Base-by-base conservation (phyloP, 768 basidiomycete genomes). In the Strobilomyces echinocephalus region DNA sequence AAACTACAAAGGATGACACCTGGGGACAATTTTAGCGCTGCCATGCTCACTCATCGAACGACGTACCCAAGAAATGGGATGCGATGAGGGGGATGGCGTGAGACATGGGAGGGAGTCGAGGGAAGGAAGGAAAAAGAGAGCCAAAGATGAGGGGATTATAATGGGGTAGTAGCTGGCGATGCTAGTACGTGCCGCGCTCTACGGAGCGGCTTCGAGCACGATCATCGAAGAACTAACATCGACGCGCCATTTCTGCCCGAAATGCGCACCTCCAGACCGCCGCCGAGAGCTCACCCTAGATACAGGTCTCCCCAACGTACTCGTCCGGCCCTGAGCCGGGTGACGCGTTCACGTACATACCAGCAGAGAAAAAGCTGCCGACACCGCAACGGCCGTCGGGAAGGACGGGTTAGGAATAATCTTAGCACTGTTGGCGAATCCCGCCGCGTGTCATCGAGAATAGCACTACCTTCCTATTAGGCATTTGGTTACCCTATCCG, bases 1-100 rank as follows among this genome's bases (percentile, higher is more conserved):
- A 68, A 46, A 49, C 65, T 66, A 14, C 72, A 65, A 9, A 72
- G 50, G 9, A 73, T 50, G 52, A 70, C 68, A 8, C 70, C 71
- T 69, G 45, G 44, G 30, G 0, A 8, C 9, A 30, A 10, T 0
- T 35, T 70, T 4, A 69, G 53, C 20, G 33, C 3, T 21, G 7
- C 9, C 5, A 2, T n/a, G n/a, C 36, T 21, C 5, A 4, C 14
- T 20, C 2, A 31, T 8, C 1, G 0, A 16, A 16, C 6, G 49
- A 55, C 64, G 12, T 33, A 66, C 67, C 68, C 2, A 68, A 49
- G 40, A 66, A 66, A 58, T 68, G 67, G 11, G 67, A 64, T 0
- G 67, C 66, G 26, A 68, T 58, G 8, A 68, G 55, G 38, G 62
- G 50, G 34, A 67, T 18, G 24, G 38, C 31, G 7, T 24, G 31